Evolutionary conservation across 139 green algal species (phyloP), one percentile per base, ranked within the genome.

Genomic region (Chlorella sorokiniana): DNA sequence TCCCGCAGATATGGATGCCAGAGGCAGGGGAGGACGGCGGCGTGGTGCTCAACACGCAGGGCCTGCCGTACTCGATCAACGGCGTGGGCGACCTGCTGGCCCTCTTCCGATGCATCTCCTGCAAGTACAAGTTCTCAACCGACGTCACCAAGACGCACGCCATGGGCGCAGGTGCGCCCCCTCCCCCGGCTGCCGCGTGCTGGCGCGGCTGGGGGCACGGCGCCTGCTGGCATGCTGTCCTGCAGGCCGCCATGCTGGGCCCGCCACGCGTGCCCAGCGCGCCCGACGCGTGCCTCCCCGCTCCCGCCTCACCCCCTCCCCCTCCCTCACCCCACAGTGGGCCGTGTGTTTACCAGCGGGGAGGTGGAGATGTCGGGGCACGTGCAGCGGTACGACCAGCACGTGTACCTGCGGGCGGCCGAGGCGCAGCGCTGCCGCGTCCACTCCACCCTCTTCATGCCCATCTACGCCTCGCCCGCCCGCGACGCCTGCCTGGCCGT

Each of bases 91-190:
- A 96, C 82, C 83, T 97, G 61, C 84, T 96, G 31, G 94, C 94
- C 1, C 84, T 97, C 68, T 97, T 96, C 79, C 86, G 94, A 41
- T 97, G 94, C 81, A 91, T 96, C 16, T 94, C 88, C 4, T 95
- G 94, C 81, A 93, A 94, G 27, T 97, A 95, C 84, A 89, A 91
- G 69, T 97, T 97, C 62, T 80, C 74, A 62, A 94, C 91, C 8
- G 93, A 96, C 54, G 67, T 87, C 2, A 88, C 84, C 35, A 88
- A 92, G 81, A 90, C 92, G 0, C 68, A 78, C 31, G 83, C 93
- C 20, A 95, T 96, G 91, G 92, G 92, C 2, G 89, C 91, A 77
- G 82, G 82, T 86, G 38, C 7, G 72, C 4, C 10, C 18, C 0
- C 65, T n/a, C 11, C 29, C 23, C 20, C 8, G 61, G 29, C 61